Evolutionary conservation across 2,329 filamentous ascomycete species (phyloP).

Genomic region (Rachicladosporium sp.): DNA sequence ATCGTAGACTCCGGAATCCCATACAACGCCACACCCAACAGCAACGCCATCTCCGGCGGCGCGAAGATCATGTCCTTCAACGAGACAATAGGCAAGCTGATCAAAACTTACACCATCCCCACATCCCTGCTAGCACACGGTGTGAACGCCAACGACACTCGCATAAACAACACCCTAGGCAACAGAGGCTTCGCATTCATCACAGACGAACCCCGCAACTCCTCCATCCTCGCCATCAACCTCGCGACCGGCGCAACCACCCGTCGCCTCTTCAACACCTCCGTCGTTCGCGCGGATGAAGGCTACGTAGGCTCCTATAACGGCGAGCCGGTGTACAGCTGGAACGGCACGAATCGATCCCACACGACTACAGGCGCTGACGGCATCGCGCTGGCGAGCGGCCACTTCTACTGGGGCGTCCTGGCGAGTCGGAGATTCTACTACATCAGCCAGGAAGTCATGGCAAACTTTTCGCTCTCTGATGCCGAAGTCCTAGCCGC

Average conservation of each 20-base stretch:
- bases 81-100: slow-evolving; percentile 17
- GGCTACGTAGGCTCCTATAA: slow-evolving; percentile 29
- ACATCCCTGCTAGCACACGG: slow-evolving; percentile 21
- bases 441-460: no score
- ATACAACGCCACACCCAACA: slow-evolving; percentile 12
- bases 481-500: no score
- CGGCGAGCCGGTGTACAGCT: slow-evolving; percentile 15
- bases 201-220: slow-evolving; percentile 27
- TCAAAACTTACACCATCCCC: slow-evolving; percentile 28
- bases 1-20: slow-evolving; percentile 31
- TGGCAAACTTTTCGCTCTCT: no score
- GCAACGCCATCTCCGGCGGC: slow-evolving; percentile 22
- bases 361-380: slow-evolving; percentile 15
- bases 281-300: slow-evolving; percentile 26
- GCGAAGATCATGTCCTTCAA: slow-evolving; percentile 34
- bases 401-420: no score
- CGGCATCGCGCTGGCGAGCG: slow-evolving; percentile 4
- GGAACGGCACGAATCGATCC: slow-evolving; percentile 15
- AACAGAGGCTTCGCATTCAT: slow-evolving; percentile 30
- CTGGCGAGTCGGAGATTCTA: no score
- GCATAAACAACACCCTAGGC: slow-evolving; percentile 32
- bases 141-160: slow-evolving; percentile 31
- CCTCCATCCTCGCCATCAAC: slow-evolving; percentile 28
- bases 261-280: slow-evolving; percentile 28
- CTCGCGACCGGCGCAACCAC: slow-evolving; percentile 24